Percentiles rank a stretch among this genome's conserved stretches.
Conservation (phyloP, 768 basidiomycete species). For the Multifurca ochricompacta region DNA sequence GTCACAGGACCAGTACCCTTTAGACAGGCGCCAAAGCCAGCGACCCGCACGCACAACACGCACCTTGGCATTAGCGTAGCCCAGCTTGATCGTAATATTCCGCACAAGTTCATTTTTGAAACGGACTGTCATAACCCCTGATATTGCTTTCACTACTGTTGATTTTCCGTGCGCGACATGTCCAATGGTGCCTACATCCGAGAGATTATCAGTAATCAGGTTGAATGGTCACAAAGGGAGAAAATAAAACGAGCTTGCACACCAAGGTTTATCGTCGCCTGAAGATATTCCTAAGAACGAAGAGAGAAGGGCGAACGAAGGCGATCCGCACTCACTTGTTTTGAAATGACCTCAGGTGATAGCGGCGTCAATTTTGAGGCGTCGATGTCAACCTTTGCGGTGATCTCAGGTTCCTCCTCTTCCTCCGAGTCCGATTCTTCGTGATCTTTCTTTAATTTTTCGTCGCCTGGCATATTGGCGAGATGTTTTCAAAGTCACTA, state of each 20-base stretch:
- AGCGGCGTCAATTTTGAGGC: constrained; percentile 76
- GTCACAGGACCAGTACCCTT: neutral
- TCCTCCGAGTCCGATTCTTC: constrained; percentile 68
- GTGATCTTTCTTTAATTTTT: constrained; percentile 53
- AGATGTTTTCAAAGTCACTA: neutral
- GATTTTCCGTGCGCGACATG: constrained; percentile 98
- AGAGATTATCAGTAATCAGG: constrained; percentile 4
- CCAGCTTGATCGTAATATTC: constrained; percentile 99
- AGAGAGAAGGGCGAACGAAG: neutral
- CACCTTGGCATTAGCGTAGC: constrained; percentile 98
- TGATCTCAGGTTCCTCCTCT: constrained; percentile 42
- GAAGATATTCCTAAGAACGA: constrained; percentile 6
- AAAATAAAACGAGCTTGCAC: constrained; percentile 14
- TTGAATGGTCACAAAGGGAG: no score
- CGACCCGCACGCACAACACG: constrained; percentile 25
- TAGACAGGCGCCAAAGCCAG: neutral
- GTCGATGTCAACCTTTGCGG: constrained; percentile 73
- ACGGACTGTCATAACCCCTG: constrained; percentile 94
- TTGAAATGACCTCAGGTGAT: constrained; percentile 84
- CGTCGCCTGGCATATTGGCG: constrained; percentile 55
- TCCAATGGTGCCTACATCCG: constrained; percentile 78
- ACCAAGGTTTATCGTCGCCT: constrained; percentile 97
- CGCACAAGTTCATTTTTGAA: constrained; percentile 99
- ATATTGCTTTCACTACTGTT: constrained; percentile 97
- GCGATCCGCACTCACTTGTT: constrained; percentile 52